Conservation (phyloP, 2,329 filamentous ascomycete species). For the Hypoxylon sp. region DNA sequence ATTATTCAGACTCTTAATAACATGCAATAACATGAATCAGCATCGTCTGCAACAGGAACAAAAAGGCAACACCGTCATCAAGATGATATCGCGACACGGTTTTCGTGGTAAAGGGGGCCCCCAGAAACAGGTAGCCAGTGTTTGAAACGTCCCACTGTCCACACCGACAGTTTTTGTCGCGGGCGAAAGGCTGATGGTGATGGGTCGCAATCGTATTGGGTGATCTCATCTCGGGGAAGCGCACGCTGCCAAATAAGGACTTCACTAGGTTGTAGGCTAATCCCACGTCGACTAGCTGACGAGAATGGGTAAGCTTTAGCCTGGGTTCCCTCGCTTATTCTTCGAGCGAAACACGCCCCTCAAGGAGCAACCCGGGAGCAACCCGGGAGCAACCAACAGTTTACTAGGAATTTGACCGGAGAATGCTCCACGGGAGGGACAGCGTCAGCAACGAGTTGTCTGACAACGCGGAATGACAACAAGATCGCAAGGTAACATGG, state of each 20-base stretch:
- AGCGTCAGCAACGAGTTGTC: slow-evolving; percentile 31
- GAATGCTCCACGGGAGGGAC: slow-evolving; percentile 19
- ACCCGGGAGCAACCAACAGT: slow-evolving; percentile 4
- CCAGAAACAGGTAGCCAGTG: slow-evolving; percentile 10
- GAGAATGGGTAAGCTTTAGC: slow-evolving; percentile 11
- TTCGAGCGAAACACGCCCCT: slow-evolving; percentile 11
- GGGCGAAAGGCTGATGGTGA: slow-evolving; percentile 25
- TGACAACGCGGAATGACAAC: slow-evolving; percentile 12
- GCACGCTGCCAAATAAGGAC: slow-evolving; percentile 22
- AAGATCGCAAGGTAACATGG: slow-evolving; percentile 34
- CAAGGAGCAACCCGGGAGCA: neutral
- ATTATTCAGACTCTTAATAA: neutral
- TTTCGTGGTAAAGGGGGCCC: slow-evolving; percentile 7
- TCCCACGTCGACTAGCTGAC: slow-evolving; percentile 28
- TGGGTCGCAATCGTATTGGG: slow-evolving; percentile 15
- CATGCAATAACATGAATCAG: slow-evolving; percentile 6
- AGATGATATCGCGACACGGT: slow-evolving; percentile 20
- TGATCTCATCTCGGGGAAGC: slow-evolving; percentile 39
- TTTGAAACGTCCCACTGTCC: slow-evolving; percentile 37
- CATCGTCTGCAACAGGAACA: neutral
- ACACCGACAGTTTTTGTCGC: slow-evolving; percentile 41
- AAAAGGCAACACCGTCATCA: slow-evolving; percentile 9
- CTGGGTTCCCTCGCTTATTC: slow-evolving; percentile 8
- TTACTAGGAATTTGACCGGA: slow-evolving; percentile 12
- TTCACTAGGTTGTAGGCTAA: slow-evolving; percentile 26